Base-by-base conservation (phyloP, 495 filamentous ascomycete species). In the Neurospora sublineolata region DNA sequence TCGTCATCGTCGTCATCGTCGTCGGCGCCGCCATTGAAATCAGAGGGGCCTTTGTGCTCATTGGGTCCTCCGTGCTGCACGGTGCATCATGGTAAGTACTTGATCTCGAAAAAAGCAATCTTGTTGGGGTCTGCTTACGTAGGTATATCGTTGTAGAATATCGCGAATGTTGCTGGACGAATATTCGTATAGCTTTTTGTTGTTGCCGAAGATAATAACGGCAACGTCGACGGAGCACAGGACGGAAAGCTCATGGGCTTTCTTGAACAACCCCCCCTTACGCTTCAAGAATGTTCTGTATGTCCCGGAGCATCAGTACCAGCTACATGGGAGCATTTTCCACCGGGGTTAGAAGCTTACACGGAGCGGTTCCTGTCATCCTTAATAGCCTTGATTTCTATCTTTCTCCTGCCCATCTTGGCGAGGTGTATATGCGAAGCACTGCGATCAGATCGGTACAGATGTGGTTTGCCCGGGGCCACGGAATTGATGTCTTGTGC, bases 311-410 rank as follows among this genome's bases (percentile, higher is more conserved):
- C 91, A 88, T 75, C 88, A 93, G 82, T 92, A 91, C 79, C 93
- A 93, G 75, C 91, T 85, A 77, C 92, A 91, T 93, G 82, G 94
- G 94, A 73, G 93, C 90, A 83, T 94, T 93, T 84, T 93, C 92
- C 83, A 93, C 91, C 69, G 37, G 67, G 42, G 12, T 23, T 71
- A 69, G 58, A 64, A 73, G 87, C 94, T 85, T 92, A 97, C 94
- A 97, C 95, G 75, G 94, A 97, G 79, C 95, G 93, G 79, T 99
- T 99, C 78, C 95, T 89, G 81, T 99, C 95, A 89, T 99, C 95
- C 84, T 97, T 97, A 86, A 99, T 99, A 70, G 96, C 92, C 85
- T 98, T 98, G 87, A 99, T 99, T 84, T 97, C 95, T 80, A 99
- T 99, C 90, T 90, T 90, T 85, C 88, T 87, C 76, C 88, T 84